A percentile compares a stretch with the other conserved stretches of the same genome.
Evolutionary conservation across 495 filamentous ascomycete genomes (phyloP).

Genomic region (Penicillium verhagenii): DNA sequence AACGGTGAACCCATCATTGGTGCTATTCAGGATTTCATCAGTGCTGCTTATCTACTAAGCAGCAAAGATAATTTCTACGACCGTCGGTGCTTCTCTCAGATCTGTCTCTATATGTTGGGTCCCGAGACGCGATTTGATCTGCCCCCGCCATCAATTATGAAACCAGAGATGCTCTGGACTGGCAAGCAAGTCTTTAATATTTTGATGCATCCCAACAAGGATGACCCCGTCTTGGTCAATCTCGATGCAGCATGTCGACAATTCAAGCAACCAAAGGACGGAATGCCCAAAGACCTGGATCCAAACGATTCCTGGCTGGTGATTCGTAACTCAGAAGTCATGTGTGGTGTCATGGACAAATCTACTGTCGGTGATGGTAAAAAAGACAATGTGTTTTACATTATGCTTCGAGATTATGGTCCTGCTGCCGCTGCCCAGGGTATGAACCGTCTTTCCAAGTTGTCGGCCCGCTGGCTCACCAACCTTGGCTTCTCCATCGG

Average conservation of each 20-base stretch:
- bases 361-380: conserved; percentile 92
- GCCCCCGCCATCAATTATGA: conserved; percentile 79
- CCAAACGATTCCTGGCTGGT: conserved; percentile 84
- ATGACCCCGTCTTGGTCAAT: conserved; percentile 80
- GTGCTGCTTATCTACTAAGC: conserved; percentile 85
- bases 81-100: conserved; percentile 77
- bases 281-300: conserved; percentile 66
- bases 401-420: conserved; percentile 91
- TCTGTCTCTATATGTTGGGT: conserved; percentile 92
- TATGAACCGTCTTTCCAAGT: conserved; percentile 91
- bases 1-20: conserved; percentile 98
- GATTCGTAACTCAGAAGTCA: conserved; percentile 93
- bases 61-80: conserved; percentile 93
- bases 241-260: conserved; percentile 89
- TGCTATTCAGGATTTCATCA: conserved; percentile 98
- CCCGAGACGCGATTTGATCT: conserved; percentile 77
- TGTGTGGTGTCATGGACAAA: conserved; percentile 99
- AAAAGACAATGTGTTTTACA: conserved; percentile 96
- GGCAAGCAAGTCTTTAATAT: conserved; percentile 97
- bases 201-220: conserved; percentile 85
- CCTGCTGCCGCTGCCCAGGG: conserved; percentile 82
- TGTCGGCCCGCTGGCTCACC: conserved; percentile 84
- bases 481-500: conserved; percentile 96
- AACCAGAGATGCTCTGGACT: conserved; percentile 89
- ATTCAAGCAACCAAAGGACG: conserved; percentile 57